Evolutionary conservation across 2,329 filamentous ascomycete species (phyloP).

Genomic region (Pseudophaeomoniella oleicola): DNA sequence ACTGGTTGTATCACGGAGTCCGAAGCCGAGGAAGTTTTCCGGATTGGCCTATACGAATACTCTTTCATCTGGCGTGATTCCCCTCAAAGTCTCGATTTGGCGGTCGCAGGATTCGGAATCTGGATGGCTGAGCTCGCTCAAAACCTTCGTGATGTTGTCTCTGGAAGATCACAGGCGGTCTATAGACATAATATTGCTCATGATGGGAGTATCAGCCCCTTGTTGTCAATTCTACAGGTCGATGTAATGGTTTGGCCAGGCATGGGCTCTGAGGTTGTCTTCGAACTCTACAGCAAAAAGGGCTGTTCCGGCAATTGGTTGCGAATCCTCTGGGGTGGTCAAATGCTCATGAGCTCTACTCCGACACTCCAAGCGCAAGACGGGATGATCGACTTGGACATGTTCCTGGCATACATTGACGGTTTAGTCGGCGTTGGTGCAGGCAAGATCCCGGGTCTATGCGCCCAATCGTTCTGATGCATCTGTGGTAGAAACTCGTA

Average conservation of each 20-base stretch:
- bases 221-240: slow-evolving; percentile 57
- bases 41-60: slow-evolving; percentile 70
- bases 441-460: slow-evolving; percentile 24
- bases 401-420: slow-evolving; percentile 56
- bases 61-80: slow-evolving; percentile 61
- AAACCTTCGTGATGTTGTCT: slow-evolving; percentile 43
- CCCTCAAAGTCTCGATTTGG: slow-evolving; percentile 45
- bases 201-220: slow-evolving; percentile 54
- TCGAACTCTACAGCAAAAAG: slow-evolving; percentile 50
- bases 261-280: slow-evolving; percentile 66
- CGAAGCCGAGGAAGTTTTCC: slow-evolving; percentile 55
- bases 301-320: slow-evolving; percentile 28
- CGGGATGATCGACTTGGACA: slow-evolving; percentile 50
- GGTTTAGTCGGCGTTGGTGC: slow-evolving; percentile 46
- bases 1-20: slow-evolving; percentile 47
- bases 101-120: slow-evolving; percentile 50
- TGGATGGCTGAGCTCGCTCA: slow-evolving; percentile 58
- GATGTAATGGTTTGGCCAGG: slow-evolving; percentile 73
- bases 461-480: slow-evolving; percentile 8
- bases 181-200: slow-evolving; percentile 72
- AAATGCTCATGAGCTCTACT: slow-evolving; percentile 51
- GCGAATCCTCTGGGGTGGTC: slow-evolving; percentile 57
- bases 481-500: no score
- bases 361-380: slow-evolving; percentile 54
- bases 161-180: slow-evolving; percentile 25